phyloP scores from a whole-genome alignment of 495 filamentous ascomycete genomes.

The Elaphomyces granulatus region DNA sequence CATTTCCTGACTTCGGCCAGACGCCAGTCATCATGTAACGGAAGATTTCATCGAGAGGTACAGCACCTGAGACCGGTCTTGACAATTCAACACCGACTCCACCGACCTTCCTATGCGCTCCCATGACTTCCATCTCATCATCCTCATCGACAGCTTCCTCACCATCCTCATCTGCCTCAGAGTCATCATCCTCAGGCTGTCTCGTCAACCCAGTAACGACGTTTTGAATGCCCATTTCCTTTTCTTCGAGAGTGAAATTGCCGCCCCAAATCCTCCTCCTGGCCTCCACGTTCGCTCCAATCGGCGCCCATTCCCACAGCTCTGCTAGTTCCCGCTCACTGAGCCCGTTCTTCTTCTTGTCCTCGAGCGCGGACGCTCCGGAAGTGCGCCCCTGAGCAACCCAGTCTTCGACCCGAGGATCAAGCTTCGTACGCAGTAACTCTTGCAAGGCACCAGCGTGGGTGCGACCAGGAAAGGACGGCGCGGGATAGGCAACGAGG shows the following conservation, averaged over 20 bases:
- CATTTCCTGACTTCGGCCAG: constrained; percentile 13
- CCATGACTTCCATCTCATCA: constrained; percentile 29
- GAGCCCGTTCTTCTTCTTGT: constrained; percentile 19
- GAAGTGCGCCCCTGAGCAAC: constrained; percentile 45
- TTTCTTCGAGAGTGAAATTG: constrained; percentile 56
- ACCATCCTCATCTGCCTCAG: constrained; percentile 30
- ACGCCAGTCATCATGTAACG: constrained; percentile 41
- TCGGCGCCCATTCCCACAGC: constrained; percentile 37
- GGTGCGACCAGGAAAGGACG: constrained; percentile 58
- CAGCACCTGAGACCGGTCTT: constrained; percentile 11
- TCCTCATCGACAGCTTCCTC: constrained; percentile 13
- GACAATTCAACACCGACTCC: constrained; percentile 29
- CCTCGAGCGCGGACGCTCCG: constrained; percentile 19
- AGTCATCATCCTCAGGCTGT: constrained; percentile 36
- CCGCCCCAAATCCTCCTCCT: constrained; percentile 39
- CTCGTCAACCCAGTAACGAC: constrained; percentile 54
- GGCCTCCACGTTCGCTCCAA: constrained; percentile 37
- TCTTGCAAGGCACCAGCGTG: constrained; percentile 47
- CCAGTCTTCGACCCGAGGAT: constrained; percentile 58
- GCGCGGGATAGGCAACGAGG: constrained; percentile 55
- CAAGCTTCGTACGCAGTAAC: constrained; percentile 67
- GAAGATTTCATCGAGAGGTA: constrained; percentile 38
- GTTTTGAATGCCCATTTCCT: constrained; percentile 48
- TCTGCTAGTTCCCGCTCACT: constrained; percentile 26
- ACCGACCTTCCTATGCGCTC: constrained; percentile 25